These are phyloP conservation scores for Ensete glaucum DNA, from an alignment of 176 grass and related monocot genomes.

Conservation along the genomic window DNA sequence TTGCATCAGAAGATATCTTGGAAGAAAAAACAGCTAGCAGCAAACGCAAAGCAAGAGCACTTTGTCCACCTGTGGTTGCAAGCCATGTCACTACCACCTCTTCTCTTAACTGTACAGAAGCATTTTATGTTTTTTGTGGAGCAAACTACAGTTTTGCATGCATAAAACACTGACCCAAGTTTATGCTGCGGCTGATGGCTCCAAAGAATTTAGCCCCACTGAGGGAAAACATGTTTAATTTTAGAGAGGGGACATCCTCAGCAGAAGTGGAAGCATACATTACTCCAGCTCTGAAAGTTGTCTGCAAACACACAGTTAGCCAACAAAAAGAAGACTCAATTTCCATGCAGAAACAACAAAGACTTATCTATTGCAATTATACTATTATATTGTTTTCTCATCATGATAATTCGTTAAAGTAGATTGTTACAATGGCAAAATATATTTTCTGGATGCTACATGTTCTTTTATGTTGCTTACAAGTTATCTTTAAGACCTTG, in stretches of 20 bases:
- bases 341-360: background rate
- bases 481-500: too few species aligned
- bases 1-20: constrained; percentile 62
- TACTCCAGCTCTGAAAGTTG: constrained; percentile 77
- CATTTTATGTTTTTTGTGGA: background rate
- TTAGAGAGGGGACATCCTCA: constrained; percentile 41
- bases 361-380: too few species aligned
- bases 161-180: constrained; percentile 36
- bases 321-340: background rate
- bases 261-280: constrained; percentile 52
- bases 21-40: constrained; percentile 87
- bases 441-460: too few species aligned
- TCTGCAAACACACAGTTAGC: constrained; percentile 53
- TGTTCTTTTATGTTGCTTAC: too few species aligned
- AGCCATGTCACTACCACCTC: background rate
- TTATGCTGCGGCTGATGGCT: constrained; percentile 82
- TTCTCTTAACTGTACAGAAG: background rate
- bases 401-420: too few species aligned
- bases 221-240: constrained; percentile 81
- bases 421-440: too few species aligned
- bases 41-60: constrained; percentile 78
- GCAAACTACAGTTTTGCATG: background rate
- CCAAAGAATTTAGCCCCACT: constrained; percentile 62
- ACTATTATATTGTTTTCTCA: too few species aligned
- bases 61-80: constrained; percentile 61